Conservation (phyloP, 2,329 filamentous ascomycete genomes). For the Blastomyces gilchristii region DNA sequence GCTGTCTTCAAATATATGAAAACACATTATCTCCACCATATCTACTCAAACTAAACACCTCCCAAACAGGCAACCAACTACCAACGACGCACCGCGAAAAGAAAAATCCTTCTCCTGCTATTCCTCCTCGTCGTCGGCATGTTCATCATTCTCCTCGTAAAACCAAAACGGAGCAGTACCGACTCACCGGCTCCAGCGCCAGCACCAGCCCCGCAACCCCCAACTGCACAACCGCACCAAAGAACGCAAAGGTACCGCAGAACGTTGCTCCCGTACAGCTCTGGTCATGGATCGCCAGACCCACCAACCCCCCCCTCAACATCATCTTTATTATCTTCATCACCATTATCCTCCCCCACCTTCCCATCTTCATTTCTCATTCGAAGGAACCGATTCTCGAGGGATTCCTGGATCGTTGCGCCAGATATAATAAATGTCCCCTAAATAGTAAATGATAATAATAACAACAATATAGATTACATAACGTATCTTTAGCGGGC, state of each 20-base stretch:
- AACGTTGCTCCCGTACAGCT: background rate
- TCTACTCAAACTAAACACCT: background rate
- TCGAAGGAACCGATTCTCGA: conserved; percentile 1
- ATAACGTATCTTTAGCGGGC: background rate
- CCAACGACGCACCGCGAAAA: conserved; percentile 76
- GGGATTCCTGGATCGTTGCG: conserved; percentile 2
- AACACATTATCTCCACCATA: background rate
- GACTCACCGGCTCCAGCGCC: conserved; percentile 18
- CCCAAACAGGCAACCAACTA: conserved; percentile 61
- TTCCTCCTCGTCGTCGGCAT: conserved; percentile 73
- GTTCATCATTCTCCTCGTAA: conserved; percentile 73
- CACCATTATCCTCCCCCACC: background rate
- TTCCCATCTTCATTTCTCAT: background rate
- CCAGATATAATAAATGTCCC: background rate
- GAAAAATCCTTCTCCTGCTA: conserved; percentile 86
- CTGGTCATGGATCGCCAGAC: background rate
- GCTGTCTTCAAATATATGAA: background rate
- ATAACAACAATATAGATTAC: conserved; percentile 3
- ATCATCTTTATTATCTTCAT: background rate
- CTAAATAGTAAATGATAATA: conserved; percentile 1
- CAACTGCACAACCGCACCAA: conserved; percentile 15
- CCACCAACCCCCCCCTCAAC: too few species aligned
- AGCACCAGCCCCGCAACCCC: conserved; percentile 15
- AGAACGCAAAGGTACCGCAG: background rate
- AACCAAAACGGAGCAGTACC: conserved; percentile 49